phyloP scores from a whole-genome alignment of 768 basidiomycete genomes.

The Leccinum boreale region DNA sequence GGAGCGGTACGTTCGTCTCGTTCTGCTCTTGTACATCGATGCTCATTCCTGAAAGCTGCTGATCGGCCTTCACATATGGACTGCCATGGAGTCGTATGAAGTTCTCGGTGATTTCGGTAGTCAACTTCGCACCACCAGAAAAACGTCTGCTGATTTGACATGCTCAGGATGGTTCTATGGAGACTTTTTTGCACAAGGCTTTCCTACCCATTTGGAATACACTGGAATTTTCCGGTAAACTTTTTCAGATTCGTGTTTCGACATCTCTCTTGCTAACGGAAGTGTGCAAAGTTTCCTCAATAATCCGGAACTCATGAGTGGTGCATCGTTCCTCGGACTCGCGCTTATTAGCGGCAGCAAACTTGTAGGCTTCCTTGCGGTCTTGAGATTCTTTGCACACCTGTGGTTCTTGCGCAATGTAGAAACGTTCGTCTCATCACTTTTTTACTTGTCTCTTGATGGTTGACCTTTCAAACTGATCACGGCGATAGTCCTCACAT shows the following conservation, averaged over 20 bases:
- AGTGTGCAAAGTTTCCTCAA: conserved; percentile 66
- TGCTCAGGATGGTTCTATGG: conserved; percentile 93
- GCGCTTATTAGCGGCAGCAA: conserved; percentile 90
- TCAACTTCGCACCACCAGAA: conserved; percentile 11
- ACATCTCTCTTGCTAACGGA: not conserved
- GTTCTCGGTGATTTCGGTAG: conserved; percentile 90
- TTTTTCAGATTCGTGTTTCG: not conserved
- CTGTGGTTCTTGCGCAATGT: conserved; percentile 96
- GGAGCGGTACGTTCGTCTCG: conserved; percentile 61
- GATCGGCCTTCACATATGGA: conserved; percentile 88
- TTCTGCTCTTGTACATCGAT: not conserved
- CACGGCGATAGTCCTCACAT: conserved; percentile 80
- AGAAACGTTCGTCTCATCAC: conserved; percentile 66
- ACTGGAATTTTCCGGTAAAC: conserved; percentile 92
- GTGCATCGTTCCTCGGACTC: conserved; percentile 92
- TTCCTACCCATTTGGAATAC: conserved; percentile 86
- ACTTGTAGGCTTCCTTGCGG: conserved; percentile 81
- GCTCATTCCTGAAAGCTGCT: conserved; percentile 53
- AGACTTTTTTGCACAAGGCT: conserved; percentile 95
- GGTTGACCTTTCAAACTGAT: not conserved
- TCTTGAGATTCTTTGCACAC: conserved; percentile 82
- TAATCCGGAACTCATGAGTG: conserved; percentile 95
- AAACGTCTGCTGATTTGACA: not conserved
- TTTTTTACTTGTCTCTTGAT: not conserved
- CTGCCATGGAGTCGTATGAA: conserved; percentile 84